Conservation (phyloP, 1,284 basidiomycete species). For the Bondarzewia mesenterica region DNA sequence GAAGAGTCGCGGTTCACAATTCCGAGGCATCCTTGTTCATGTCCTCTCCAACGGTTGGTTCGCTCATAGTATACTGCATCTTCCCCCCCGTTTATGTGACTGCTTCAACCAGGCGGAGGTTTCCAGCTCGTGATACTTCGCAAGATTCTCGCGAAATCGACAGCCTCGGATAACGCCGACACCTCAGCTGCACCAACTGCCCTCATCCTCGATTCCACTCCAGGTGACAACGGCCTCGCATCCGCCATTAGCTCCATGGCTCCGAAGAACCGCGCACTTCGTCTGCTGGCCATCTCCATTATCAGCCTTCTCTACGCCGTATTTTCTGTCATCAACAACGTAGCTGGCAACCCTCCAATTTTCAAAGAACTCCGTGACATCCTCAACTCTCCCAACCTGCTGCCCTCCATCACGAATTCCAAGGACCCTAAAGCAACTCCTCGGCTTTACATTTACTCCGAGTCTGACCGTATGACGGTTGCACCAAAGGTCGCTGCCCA, state of each 20-base stretch:
- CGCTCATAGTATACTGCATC: not conserved
- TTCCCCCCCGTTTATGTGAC: not conserved
- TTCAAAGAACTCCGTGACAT: not conserved
- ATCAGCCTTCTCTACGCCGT: not conserved
- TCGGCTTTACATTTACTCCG: not conserved
- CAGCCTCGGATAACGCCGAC: not conserved
- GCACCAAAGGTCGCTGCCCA: not conserved
- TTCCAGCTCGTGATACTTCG: slow-evolving; percentile 12
- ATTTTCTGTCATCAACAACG: not conserved
- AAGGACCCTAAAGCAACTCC: not conserved
- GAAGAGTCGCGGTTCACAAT: not conserved
- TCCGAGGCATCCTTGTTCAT: not conserved
- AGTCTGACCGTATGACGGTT: not conserved
- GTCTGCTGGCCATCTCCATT: not conserved
- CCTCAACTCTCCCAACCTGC: not conserved
- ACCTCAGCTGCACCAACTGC: slow-evolving; percentile 4
- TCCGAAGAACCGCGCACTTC: not conserved
- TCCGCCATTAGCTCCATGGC: not conserved
- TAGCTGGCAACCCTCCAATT: not conserved
- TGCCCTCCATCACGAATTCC: not conserved
- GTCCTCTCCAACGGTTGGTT: not conserved
- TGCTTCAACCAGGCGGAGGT: slow-evolving; percentile 7
- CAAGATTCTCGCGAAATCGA: slow-evolving; percentile 7
- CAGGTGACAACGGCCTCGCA: slow-evolving; percentile 7
- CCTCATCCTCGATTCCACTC: slow-evolving; percentile 12